A percentile compares a stretch with the other conserved stretches of the same genome.
phyloP scores from a whole-genome alignment of 106 monocot genomes.

The Xerophyta viscosa region DNA sequence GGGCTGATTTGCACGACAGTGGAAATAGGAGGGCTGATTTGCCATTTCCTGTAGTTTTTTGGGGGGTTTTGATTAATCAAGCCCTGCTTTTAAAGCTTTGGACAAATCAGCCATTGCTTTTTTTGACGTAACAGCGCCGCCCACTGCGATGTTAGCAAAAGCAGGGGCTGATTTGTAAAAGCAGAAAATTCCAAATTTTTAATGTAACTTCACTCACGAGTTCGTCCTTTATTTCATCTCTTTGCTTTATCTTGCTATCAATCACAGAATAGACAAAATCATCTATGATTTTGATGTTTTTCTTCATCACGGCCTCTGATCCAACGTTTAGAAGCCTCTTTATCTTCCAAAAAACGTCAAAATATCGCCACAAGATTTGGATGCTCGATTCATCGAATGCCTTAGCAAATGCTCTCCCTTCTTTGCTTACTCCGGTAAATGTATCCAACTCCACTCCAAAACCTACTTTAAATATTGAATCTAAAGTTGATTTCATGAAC shows the following conservation, averaged over 20 bases:
- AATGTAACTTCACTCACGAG: too few species aligned
- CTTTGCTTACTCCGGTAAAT: constrained; percentile 19
- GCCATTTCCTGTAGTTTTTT: too few species aligned
- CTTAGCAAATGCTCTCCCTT: constrained; percentile 17
- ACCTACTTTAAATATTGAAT: constrained; percentile 55
- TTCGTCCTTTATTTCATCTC: background rate
- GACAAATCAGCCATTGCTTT: too few species aligned
- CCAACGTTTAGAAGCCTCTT: constrained; percentile 43
- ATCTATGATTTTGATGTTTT: constrained; percentile 38
- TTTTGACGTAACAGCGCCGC: too few species aligned
- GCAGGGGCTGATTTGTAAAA: too few species aligned
- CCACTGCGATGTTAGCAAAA: too few species aligned
- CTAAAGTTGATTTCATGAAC: constrained; percentile 36
- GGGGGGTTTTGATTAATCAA: too few species aligned
- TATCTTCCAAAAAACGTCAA: constrained; percentile 36
- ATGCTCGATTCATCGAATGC: constrained; percentile 48
- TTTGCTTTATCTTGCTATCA: constrained; percentile 13
- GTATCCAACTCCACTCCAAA: constrained; percentile 43
- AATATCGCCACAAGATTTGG: constrained; percentile 19
- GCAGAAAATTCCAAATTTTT: too few species aligned
- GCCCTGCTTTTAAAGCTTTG: too few species aligned
- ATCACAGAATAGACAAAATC: constrained; percentile 29
- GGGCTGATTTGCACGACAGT: too few species aligned
- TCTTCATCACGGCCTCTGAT: constrained; percentile 32
- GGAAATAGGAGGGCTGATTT: too few species aligned